Conservation (phyloP, 768 basidiomycete genomes). For the Auricularia sp. region DNA sequence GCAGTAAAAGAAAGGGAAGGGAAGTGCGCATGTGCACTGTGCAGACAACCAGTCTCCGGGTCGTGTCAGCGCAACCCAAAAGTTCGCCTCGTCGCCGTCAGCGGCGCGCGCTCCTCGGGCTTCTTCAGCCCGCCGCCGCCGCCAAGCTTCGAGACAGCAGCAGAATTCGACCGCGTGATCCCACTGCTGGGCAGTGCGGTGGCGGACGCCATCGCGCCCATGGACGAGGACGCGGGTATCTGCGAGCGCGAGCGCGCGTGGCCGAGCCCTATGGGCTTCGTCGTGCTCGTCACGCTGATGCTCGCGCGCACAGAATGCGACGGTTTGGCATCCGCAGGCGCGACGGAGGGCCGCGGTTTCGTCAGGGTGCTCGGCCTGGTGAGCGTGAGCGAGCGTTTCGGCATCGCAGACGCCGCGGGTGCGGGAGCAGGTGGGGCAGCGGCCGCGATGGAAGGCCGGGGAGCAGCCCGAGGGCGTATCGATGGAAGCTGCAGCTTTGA, state of each 20-base stretch:
- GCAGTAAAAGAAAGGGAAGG: too few relatives aligned
- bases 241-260: neutral
- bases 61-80: neutral
- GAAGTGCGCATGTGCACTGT: too few relatives aligned
- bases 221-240: neutral
- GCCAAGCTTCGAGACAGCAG: neutral
- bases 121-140: neutral
- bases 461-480: neutral
- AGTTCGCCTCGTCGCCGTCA: neutral
- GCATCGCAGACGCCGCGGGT: neutral
- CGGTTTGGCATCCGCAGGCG: too few relatives aligned
- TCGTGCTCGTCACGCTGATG: neutral
- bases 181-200: neutral
- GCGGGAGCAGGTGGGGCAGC: neutral
- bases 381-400: neutral
- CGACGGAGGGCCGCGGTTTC: neutral
- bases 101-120: neutral
- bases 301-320: neutral
- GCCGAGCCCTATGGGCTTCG: neutral
- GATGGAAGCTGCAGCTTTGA: neutral
- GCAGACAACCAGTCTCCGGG: too few relatives aligned
- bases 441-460: neutral
- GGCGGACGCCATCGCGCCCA: neutral
- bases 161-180: neutral
- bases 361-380: neutral